Percentiles rank a stretch among this genome's conserved stretches.
Conservation (phyloP, 768 basidiomycete genomes). For the Suillus sp. region DNA sequence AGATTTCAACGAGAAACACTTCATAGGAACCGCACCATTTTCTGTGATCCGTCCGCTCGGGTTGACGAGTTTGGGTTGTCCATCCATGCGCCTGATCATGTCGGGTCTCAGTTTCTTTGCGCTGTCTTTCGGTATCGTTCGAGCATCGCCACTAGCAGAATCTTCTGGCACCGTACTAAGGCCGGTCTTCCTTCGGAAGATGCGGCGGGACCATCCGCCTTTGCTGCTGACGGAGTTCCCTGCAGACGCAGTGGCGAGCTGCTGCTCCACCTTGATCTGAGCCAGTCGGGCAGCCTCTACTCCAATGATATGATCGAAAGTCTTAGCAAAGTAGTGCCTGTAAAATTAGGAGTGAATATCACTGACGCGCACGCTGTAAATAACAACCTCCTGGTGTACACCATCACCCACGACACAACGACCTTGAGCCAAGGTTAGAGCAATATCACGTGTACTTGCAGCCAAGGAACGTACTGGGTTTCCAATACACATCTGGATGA, state of each 20-base stretch:
- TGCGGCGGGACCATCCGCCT: constrained; percentile 28
- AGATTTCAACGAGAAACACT: constrained; percentile 17
- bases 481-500: constrained; percentile 78
- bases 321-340: constrained; percentile 71
- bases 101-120: constrained; percentile 51
- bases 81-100: constrained; percentile 78
- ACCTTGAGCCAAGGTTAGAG: constrained; percentile 46
- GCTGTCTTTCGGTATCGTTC: constrained; percentile 25
- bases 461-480: constrained; percentile 58
- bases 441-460: not conserved
- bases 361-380: not conserved
- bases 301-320: constrained; percentile 62
- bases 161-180: constrained; percentile 31
- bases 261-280: constrained; percentile 22
- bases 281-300: constrained; percentile 39
- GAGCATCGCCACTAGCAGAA: constrained; percentile 19
- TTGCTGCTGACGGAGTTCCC: constrained; percentile 14
- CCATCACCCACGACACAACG: constrained; percentile 81
- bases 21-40: constrained; percentile 34
- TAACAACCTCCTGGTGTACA: constrained; percentile 69
- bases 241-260: constrained; percentile 23
- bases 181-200: constrained; percentile 31
- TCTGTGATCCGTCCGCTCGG: constrained; percentile 75
- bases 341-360: constrained; percentile 6
- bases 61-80: constrained; percentile 66